Conservation (phyloP, 495 filamentous ascomycete genomes). For the Xylaria sp. region DNA sequence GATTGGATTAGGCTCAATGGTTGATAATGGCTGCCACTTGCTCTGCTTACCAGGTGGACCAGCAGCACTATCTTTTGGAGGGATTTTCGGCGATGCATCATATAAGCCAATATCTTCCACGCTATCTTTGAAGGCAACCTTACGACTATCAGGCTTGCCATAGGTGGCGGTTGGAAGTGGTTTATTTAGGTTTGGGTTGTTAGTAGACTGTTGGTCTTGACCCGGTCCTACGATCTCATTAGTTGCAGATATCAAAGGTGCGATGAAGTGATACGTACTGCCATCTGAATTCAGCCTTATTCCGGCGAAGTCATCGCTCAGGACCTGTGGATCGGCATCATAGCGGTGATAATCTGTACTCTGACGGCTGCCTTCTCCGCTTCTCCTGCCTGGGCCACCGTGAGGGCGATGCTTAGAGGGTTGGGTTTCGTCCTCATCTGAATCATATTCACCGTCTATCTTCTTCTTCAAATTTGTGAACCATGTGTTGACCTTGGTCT, state of each 20-base stretch:
- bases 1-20: constrained; percentile 85
- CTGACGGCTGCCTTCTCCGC: constrained; percentile 60
- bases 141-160: constrained; percentile 67
- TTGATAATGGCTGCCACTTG: constrained; percentile 96
- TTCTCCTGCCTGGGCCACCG: constrained; percentile 41
- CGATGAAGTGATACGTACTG: constrained; percentile 61
- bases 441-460: constrained; percentile 82
- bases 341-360: constrained; percentile 89
- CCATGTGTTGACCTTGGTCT: constrained; percentile 92
- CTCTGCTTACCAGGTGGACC: constrained; percentile 66
- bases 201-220: constrained; percentile 32
- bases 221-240: constrained; percentile 34
- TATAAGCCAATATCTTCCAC: constrained; percentile 84
- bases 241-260: constrained; percentile 7
- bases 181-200: constrained; percentile 81
- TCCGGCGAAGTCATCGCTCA: constrained; percentile 89
- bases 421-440: constrained; percentile 60
- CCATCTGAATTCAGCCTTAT: constrained; percentile 80
- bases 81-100: constrained; percentile 61
- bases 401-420: constrained; percentile 45
- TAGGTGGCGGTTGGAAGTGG: constrained; percentile 62
- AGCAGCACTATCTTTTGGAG: constrained; percentile 46
- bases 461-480: constrained; percentile 87
- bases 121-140: constrained; percentile 79
- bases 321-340: constrained; percentile 91